Conservation (phyloP, 768 basidiomycete species). For the Tulasnella calospora region DNA sequence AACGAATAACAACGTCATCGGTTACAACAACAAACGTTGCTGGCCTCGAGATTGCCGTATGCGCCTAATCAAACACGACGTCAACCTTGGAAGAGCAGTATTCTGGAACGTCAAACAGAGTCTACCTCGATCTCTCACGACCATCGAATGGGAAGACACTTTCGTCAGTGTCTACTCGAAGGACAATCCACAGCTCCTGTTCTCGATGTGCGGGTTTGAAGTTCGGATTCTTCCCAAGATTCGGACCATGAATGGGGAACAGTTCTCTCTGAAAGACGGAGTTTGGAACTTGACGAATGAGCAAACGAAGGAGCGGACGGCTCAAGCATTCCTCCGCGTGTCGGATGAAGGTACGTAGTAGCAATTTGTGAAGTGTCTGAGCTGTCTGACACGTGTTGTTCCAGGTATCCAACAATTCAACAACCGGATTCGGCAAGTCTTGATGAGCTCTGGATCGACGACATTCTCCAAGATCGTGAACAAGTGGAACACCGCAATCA, state of each 20-base stretch:
- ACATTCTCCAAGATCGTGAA: slow-evolving; percentile 99
- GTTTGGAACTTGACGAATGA: slow-evolving; percentile 98
- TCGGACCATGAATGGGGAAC: slow-evolving; percentile 90
- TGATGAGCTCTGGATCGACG: slow-evolving; percentile 98
- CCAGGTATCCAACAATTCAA: slow-evolving; percentile 91
- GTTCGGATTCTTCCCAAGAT: slow-evolving; percentile 96
- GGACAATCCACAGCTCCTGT: slow-evolving; percentile 94
- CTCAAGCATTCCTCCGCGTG: slow-evolving; percentile 95
- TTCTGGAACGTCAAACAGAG: slow-evolving; percentile 99
- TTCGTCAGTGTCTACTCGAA: slow-evolving; percentile 96
- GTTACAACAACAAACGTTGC: slow-evolving; percentile 98
- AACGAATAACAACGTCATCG: slow-evolving; percentile 97
- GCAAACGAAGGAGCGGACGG: slow-evolving; percentile 94
- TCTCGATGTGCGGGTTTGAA: slow-evolving; percentile 99
- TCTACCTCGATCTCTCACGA: slow-evolving; percentile 89
- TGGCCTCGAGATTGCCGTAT: slow-evolving; percentile 99
- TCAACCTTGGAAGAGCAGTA: slow-evolving; percentile 94
- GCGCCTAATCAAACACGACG: slow-evolving; percentile 98
- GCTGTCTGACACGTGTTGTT: slow-evolving; percentile 22
- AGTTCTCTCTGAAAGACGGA: slow-evolving; percentile 93
- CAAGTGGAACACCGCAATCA: slow-evolving; percentile 95
- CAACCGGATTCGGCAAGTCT: slow-evolving; percentile 90
- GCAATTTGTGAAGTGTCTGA: slow-evolving; percentile 11
- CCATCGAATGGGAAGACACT: slow-evolving; percentile 99
- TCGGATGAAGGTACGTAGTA: slow-evolving; percentile 72